Evolutionary conservation across 768 basidiomycete species (phyloP).

Genomic region (Tephrocybe sp.): DNA sequence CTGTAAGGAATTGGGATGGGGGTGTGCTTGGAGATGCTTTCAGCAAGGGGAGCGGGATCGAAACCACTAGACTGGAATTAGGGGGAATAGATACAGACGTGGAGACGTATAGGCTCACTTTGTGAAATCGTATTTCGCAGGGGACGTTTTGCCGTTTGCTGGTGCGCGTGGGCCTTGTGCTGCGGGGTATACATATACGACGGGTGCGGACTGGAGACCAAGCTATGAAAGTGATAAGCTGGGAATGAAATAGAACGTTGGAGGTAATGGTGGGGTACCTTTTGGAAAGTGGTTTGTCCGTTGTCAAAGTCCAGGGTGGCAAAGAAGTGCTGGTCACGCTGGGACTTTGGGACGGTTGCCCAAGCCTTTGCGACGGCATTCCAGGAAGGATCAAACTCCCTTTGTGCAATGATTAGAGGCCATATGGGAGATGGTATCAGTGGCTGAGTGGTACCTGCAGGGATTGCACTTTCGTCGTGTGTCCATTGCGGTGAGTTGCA

Average conservation of each 20-base stretch:
- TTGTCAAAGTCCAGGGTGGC: constrained; percentile 87
- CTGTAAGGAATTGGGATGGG: constrained; percentile 81
- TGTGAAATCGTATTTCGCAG: constrained; percentile 75
- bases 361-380: constrained; percentile 83
- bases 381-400: constrained; percentile 85
- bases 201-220: constrained; percentile 79
- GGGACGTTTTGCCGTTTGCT: constrained; percentile 51
- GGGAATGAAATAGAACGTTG: neutral
- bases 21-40: constrained; percentile 70
- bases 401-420: too few species aligned
- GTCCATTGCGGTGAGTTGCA: constrained; percentile 88
- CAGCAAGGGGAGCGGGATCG: constrained; percentile 71
- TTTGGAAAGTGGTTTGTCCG: constrained; percentile 73
- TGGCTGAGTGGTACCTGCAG: too few species aligned
- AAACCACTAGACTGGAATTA: constrained; percentile 61
- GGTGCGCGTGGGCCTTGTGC: constrained; percentile 65
- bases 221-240: constrained; percentile 46
- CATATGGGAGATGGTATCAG: too few species aligned
- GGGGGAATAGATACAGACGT: neutral
- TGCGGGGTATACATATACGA: constrained; percentile 74
- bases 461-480: constrained; percentile 81
- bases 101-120: constrained; percentile 41
- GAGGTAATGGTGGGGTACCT: constrained; percentile 52
- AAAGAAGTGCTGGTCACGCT: constrained; percentile 89
- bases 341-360: constrained; percentile 52